phyloP scores from a whole-genome alignment of 2,329 filamentous ascomycete species.

The Neonectria sp. region DNA sequence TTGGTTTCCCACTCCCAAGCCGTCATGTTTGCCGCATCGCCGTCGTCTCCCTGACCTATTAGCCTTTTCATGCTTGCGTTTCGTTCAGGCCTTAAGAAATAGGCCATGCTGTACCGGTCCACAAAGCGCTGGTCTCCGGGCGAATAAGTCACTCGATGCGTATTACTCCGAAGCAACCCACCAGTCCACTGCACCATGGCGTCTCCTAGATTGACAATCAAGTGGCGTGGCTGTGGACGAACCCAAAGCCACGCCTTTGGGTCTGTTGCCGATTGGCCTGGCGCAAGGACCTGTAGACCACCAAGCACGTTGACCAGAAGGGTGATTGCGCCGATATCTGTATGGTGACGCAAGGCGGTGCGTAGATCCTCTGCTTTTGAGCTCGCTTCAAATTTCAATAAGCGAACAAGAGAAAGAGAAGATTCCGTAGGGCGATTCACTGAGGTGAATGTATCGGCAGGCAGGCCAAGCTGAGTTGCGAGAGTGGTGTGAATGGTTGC shows the following conservation, averaged over 20 bases:
- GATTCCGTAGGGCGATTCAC: neutral
- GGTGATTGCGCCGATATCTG: neutral
- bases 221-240: neutral
- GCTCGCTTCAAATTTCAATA: neutral
- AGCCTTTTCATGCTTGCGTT: neutral
- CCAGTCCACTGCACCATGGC: neutral
- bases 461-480: neutral
- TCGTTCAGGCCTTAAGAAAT: neutral
- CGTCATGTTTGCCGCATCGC: neutral
- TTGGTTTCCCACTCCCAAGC: neutral
- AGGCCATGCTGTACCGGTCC: neutral
- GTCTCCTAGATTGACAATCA: neutral
- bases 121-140: neutral
- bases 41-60: neutral
- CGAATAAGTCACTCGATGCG: neutral
- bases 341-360: neutral
- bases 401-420: neutral
- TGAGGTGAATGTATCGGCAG: neutral
- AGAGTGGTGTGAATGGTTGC: neutral
- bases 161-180: neutral
- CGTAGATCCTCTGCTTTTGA: neutral
- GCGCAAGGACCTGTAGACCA: neutral
- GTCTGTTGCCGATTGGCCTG: neutral
- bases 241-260: neutral
- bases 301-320: neutral